These are phyloP conservation scores for Penicillium sp. DNA, from an alignment of 2,329 filamentous ascomycete genomes.

Conservation along the genomic window DNA sequence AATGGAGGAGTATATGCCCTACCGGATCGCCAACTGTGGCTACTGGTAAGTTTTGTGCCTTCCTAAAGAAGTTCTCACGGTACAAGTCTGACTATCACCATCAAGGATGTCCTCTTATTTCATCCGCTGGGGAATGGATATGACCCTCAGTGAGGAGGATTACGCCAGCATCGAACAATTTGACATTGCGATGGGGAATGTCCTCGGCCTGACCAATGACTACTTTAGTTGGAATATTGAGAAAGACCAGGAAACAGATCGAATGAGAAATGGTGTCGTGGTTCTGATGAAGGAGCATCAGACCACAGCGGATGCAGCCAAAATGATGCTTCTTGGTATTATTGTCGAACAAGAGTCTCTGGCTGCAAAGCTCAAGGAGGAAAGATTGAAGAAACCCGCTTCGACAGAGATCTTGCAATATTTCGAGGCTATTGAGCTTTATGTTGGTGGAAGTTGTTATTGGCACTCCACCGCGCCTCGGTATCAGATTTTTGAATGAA, in stretches of 20 bases:
- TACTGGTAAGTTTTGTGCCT: background rate
- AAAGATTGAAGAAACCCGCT: background rate
- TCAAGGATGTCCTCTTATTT: background rate
- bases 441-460: slow-evolving; percentile 5
- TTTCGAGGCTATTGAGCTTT: slow-evolving; percentile 6
- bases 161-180: slow-evolving; percentile 8
- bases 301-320: background rate
- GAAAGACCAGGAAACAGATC: slow-evolving; percentile 10
- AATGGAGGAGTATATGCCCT: background rate
- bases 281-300: slow-evolving; percentile 8
- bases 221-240: slow-evolving; percentile 15
- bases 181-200: slow-evolving; percentile 11
- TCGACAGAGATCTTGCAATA: slow-evolving; percentile 1
- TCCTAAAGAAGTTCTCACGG: too few relatives aligned
- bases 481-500: background rate
- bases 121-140: background rate
- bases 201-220: slow-evolving; percentile 14
- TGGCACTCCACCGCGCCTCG: slow-evolving; percentile 3
- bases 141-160: background rate
- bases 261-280: slow-evolving; percentile 7
- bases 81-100: background rate
- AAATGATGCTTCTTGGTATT: slow-evolving; percentile 7
- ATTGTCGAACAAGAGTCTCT: slow-evolving; percentile 11
- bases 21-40: background rate
- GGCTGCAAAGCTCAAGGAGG: slow-evolving; percentile 3